Conservation (phyloP, 306 rosid genomes). For the Macrotyloma uniflorum region DNA sequence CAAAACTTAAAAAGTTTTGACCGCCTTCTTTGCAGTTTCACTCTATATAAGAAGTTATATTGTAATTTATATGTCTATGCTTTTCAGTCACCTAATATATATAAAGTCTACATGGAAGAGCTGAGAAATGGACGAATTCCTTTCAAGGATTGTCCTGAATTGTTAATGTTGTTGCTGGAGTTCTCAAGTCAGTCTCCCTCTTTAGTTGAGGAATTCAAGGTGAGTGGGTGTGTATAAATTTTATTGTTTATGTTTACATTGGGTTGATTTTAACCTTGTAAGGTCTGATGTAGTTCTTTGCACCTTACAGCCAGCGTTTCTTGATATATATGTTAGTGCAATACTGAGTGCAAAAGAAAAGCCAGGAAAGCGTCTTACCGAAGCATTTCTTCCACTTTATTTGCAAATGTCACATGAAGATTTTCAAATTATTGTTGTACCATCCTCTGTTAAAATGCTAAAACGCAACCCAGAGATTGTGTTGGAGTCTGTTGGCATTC, state of each 20-base stretch:
- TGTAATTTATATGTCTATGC: slow-evolving; percentile 5
- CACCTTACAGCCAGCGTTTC: slow-evolving; percentile 70
- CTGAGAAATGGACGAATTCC: slow-evolving; percentile 65
- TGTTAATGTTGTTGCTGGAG: slow-evolving; percentile 70
- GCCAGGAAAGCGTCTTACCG: slow-evolving; percentile 74
- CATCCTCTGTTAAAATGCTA: slow-evolving; percentile 91
- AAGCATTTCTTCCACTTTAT: slow-evolving; percentile 84
- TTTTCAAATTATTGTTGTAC: slow-evolving; percentile 72
- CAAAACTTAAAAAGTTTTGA: background rate
- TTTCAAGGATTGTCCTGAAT: slow-evolving; percentile 75
- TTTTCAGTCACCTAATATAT: slow-evolving; percentile 67
- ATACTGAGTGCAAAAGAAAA: slow-evolving; percentile 80
- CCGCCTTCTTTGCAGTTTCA: background rate
- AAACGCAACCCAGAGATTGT: slow-evolving; percentile 98
- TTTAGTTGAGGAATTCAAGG: slow-evolving; percentile 72
- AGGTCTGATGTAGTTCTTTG: slow-evolving; percentile 30
- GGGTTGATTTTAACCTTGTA: slow-evolving; percentile 9
- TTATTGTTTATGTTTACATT: background rate
- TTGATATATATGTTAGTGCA: slow-evolving; percentile 83
- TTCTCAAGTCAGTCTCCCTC: slow-evolving; percentile 60
- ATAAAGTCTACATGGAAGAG: slow-evolving; percentile 71
- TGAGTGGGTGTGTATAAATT: slow-evolving; percentile 43
- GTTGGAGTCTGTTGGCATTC: slow-evolving; percentile 84
- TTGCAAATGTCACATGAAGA: slow-evolving; percentile 75
- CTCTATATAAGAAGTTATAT: background rate